A percentile compares a stretch with the other conserved stretches of the same genome.
Evolutionary conservation across 2,329 filamentous ascomycete species (phyloP).

Genomic region (Fusarium xyrophilum): DNA sequence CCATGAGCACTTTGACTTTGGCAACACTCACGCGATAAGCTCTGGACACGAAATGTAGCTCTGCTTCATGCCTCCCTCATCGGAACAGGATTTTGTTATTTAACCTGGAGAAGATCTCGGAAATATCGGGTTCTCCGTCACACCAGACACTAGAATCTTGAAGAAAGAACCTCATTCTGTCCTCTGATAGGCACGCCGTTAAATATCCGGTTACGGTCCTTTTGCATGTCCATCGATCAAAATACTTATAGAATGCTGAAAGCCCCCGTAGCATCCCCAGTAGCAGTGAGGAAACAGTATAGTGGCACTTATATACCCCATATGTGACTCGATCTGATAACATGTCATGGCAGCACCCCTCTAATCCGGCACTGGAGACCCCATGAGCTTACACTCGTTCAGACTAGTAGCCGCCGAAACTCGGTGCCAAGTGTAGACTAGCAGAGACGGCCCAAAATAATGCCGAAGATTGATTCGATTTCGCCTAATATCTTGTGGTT

Average conservation of each 20-base stretch:
- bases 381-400: neutral
- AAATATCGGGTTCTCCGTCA: conserved; percentile 8
- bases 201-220: conserved; percentile 8
- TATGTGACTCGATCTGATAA: conserved; percentile 25
- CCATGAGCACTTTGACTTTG: neutral
- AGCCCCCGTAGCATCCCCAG: conserved; percentile 13
- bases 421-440: conserved; percentile 4
- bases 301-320: conserved; percentile 10
- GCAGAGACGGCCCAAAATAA: conserved; percentile 2
- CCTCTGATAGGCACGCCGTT: neutral
- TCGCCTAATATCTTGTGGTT: conserved; percentile 1
- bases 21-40: neutral
- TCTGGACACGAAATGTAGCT: neutral
- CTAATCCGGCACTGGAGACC: conserved; percentile 5
- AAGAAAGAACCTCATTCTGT: neutral
- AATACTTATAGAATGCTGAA: conserved; percentile 1
- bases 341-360: conserved; percentile 12
- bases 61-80: neutral
- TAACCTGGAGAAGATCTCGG: neutral
- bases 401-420: conserved; percentile 3
- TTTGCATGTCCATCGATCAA: conserved; percentile 20
- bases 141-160: neutral
- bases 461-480: conserved; percentile 3
- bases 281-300: neutral
- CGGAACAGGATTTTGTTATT: conserved; percentile 7